Evolutionary conservation across 768 basidiomycete genomes (phyloP), one percentile per base, ranked within the genome.

Genomic region (Mycena rosella): DNA sequence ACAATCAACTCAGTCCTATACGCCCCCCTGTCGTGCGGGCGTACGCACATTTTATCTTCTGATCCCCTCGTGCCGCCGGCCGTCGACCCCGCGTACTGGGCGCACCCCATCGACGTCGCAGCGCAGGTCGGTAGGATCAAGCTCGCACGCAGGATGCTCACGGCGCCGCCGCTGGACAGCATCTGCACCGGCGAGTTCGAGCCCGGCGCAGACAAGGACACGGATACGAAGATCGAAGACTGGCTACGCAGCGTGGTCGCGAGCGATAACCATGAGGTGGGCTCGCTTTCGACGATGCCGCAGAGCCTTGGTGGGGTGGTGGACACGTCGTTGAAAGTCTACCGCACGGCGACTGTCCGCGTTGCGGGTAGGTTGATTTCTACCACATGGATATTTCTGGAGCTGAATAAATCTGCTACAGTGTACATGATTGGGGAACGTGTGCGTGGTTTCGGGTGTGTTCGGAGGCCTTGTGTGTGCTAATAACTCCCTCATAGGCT

Each of bases 31-130:
- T 83, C 84, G 29, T 80, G 86, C 27, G 87, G 87, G n/a, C 77
- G 79, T 9, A 79, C 86, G 26, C 80, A 84, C 51, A 84, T 87
- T 66, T 81, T 76, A 20, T 84, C 84, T 3, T 78, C 81, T 8
- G 73, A 81, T 71, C 77, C 82, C 1, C 81, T 80, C 65, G 73
- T 74, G n/a, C 67, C 78, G 26, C 86, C 88, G 0, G 72, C 75
- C 5, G 86, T 88, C 67, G 83, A 89, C 72, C 86, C 87, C 0
- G 83, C 83, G 45, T 88, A 82, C 63, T 79, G 80, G 68, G 59
- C 76, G 0, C 78, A 80, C 57, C 76, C n/a, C 1, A 51, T 78
- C 17, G 81, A 82, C 63, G 60, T 77, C 13, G 72, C 76, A 1
- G 65, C 78, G 4, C 77, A 82, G 24, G 74, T 79, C 20, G 77